Conservation (phyloP, 371 early-diverging fungal species). For the Paraphysoderma sedebokerense region DNA sequence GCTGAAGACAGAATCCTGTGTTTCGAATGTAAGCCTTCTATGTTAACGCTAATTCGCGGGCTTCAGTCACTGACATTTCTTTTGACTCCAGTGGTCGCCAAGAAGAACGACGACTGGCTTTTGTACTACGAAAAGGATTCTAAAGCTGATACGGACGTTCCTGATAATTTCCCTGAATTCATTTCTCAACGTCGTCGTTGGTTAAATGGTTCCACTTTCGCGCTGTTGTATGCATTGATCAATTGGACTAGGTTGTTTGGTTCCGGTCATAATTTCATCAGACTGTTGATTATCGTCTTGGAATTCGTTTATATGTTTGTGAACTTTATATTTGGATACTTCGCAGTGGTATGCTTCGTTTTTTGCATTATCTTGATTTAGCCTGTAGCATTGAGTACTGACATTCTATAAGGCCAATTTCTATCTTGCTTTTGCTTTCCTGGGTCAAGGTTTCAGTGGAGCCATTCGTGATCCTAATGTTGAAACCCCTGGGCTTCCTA, state of each 20-base stretch:
- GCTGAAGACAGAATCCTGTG: conserved; percentile 67
- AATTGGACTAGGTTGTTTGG: conserved; percentile 61
- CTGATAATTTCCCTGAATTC: conserved; percentile 62
- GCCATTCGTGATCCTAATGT: conserved; percentile 6
- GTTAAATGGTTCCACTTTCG: conserved; percentile 92
- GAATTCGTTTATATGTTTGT: conserved; percentile 52
- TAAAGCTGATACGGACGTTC: conserved; percentile 69
- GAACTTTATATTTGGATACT: conserved; percentile 58
- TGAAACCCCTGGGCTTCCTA: too few relatives aligned
- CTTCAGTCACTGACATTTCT: not conserved
- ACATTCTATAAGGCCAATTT: conserved; percentile 42
- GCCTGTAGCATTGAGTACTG: too few relatives aligned
- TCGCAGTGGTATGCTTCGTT: conserved; percentile 31
- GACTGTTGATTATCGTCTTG: conserved; percentile 41
- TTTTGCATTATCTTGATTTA: not conserved
- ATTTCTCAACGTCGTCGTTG: conserved; percentile 85
- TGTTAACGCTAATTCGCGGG: not conserved
- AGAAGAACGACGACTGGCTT: conserved; percentile 47
- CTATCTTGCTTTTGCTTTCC: conserved; percentile 56
- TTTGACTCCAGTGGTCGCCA: conserved; percentile 54
- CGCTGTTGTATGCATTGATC: conserved; percentile 62
- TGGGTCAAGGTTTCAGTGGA: conserved; percentile 22
- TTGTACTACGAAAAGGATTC: conserved; percentile 37
- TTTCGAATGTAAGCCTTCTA: conserved; percentile 8
- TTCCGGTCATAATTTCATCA: conserved; percentile 39